Percentiles rank a stretch among this genome's conserved stretches.
These are phyloP conservation scores for Pezicula radicicola DNA, from an alignment of 2,329 filamentous ascomycete species.

Conservation along the genomic window DNA sequence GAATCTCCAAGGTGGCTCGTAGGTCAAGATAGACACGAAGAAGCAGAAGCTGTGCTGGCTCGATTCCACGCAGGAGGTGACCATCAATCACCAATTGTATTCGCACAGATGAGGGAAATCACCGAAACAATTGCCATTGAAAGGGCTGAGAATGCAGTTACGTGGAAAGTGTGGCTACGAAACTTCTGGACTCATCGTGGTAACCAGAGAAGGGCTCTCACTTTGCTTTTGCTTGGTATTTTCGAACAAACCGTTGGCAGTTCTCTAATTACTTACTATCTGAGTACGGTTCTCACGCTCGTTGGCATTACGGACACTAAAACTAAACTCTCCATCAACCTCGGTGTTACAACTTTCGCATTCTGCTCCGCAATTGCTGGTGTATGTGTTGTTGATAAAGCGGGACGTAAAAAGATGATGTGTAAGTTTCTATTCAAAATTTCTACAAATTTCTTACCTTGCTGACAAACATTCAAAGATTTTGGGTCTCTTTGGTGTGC, in stretches of 20 bases:
- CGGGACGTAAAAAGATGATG: not conserved
- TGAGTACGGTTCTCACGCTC: slow-evolving; percentile 23
- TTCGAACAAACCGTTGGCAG: slow-evolving; percentile 12
- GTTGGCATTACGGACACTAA: slow-evolving; percentile 15
- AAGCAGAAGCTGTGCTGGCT: slow-evolving; percentile 47
- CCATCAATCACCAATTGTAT: slow-evolving; percentile 41
- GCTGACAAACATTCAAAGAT: not conserved
- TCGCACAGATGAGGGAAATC: slow-evolving; percentile 32
- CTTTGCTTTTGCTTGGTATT: not conserved
- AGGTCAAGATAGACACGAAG: slow-evolving; percentile 45
- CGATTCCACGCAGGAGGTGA: slow-evolving; percentile 53
- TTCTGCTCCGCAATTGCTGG: not conserved
- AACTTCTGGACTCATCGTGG: not conserved
- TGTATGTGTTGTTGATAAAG: not conserved
- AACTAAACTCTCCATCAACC: slow-evolving; percentile 22
- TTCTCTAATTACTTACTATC: slow-evolving; percentile 31
- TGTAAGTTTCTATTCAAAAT: not conserved
- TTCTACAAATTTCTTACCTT: not conserved
- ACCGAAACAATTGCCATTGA: not conserved
- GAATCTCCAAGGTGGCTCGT: slow-evolving; percentile 60
- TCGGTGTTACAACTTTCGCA: not conserved
- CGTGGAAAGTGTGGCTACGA: not conserved
- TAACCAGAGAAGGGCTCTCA: not conserved
- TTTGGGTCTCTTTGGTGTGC: not conserved
- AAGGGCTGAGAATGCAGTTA: not conserved